A percentile compares a stretch with the other conserved stretches of the same genome.
Conservation (phyloP, 768 basidiomycete genomes). For the Hericium erinaceus region DNA sequence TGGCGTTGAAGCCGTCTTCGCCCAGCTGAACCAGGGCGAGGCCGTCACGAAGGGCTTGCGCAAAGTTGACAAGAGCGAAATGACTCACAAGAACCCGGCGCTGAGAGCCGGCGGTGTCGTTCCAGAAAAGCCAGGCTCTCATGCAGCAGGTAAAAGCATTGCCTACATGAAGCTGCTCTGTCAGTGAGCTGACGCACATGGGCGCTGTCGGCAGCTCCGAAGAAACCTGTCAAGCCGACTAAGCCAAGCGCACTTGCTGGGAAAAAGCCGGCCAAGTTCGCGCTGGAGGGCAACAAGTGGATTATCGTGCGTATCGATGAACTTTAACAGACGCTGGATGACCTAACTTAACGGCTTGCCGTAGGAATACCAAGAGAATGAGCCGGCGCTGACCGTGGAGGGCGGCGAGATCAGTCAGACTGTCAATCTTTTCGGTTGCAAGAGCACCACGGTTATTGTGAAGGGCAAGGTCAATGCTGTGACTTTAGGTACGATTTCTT, state of each 20-base stretch:
- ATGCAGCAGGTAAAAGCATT: constrained; percentile 7
- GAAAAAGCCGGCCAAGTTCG: constrained; percentile 89
- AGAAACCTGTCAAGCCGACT: constrained; percentile 69
- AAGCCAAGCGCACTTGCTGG: constrained; percentile 79
- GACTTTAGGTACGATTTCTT: constrained; percentile 53
- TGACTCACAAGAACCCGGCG: constrained; percentile 98
- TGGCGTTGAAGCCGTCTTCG: constrained; percentile 76
- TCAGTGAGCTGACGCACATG: background rate
- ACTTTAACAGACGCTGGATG: too few species aligned
- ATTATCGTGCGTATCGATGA: constrained; percentile 49
- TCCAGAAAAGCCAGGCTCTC: constrained; percentile 27
- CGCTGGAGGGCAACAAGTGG: constrained; percentile 92
- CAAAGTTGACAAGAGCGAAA: constrained; percentile 92
- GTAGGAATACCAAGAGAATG: constrained; percentile 90
- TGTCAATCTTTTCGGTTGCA: constrained; percentile 87
- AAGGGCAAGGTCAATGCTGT: constrained; percentile 96
- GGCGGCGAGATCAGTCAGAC: constrained; percentile 72
- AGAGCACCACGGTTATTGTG: constrained; percentile 71
- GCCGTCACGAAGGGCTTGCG: constrained; percentile 84
- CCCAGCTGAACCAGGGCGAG: constrained; percentile 82
- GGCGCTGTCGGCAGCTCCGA: constrained; percentile 21
- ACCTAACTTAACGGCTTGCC: background rate
- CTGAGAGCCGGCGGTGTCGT: constrained; percentile 50
- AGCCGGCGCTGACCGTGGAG: constrained; percentile 60
- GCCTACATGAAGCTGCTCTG: background rate